Conservation (phyloP, 176 grass and related monocot genomes). For the Oryza australiensis region DNA sequence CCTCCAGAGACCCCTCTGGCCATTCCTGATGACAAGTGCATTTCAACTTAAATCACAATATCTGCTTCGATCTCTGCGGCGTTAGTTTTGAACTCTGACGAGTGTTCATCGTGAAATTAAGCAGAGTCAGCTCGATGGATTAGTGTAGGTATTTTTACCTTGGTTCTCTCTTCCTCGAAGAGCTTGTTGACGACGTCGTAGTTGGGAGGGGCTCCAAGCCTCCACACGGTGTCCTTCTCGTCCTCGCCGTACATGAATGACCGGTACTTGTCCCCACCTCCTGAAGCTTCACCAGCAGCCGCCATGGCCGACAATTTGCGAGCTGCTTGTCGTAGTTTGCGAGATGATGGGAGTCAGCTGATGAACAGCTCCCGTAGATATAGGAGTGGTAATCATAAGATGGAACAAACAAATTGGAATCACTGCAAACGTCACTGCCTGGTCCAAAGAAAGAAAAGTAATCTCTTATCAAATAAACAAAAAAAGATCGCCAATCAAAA, state of each 20-base stretch:
- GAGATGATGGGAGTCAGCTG: not conserved
- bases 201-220: slow-evolving; percentile 63
- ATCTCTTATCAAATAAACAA: not conserved
- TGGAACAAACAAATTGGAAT: not conserved
- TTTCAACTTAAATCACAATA: too few species aligned
- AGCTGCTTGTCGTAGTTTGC: too few species aligned
- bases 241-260: slow-evolving; percentile 67
- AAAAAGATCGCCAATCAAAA: not conserved
- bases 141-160: slow-evolving; percentile 5
- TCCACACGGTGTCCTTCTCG: slow-evolving; percentile 67
- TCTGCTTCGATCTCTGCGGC: too few species aligned
- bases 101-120: too few species aligned
- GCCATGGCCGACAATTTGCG: slow-evolving; percentile 25
- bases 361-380: not conserved
- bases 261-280: slow-evolving; percentile 60
- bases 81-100: too few species aligned
- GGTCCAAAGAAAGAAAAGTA: not conserved
- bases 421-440: slow-evolving; percentile 18
- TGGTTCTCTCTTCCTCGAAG: slow-evolving; percentile 71
- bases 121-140: not conserved
- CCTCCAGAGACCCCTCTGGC: slow-evolving; percentile 65
- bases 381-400: not conserved
- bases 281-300: slow-evolving; percentile 17
- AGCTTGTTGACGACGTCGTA: slow-evolving; percentile 77
- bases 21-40: slow-evolving; percentile 24